phyloP scores from a whole-genome alignment of 1,139 yeast genomes.

The Blastobotrys raffinosifermentans region DNA sequence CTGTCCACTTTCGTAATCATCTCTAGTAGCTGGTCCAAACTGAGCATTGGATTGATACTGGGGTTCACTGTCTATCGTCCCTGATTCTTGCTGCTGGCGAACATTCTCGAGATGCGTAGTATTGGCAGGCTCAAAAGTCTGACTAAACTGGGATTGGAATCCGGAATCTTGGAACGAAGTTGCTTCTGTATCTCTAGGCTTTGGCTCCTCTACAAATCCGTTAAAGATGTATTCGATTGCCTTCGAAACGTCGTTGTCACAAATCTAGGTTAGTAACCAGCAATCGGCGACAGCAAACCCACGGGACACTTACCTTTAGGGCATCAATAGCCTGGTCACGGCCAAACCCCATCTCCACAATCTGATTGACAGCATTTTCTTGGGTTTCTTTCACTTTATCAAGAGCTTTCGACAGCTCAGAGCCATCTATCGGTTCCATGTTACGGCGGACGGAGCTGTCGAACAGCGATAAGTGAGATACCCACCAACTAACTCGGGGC shows the following conservation, averaged over 20 bases:
- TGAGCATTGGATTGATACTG: conserved; percentile 6
- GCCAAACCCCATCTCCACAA: conserved; percentile 60
- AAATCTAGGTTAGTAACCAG: conserved; percentile 17
- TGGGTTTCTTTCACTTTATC: not conserved
- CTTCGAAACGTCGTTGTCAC: conserved; percentile 45
- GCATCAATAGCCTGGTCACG: conserved; percentile 35
- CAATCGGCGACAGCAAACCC: not conserved
- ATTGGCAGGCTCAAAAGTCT: conserved; percentile 14
- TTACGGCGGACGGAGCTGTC: no score
- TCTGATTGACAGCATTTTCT: conserved; percentile 29
- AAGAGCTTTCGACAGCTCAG: no score
- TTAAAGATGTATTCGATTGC: conserved; percentile 53
- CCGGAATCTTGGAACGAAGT: conserved; percentile 13
- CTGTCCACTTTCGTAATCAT: conserved; percentile 20
- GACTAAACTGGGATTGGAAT: conserved; percentile 1
- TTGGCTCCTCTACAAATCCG: conserved; percentile 17
- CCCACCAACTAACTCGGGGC: no score
- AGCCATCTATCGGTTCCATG: no score
- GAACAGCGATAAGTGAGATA: no score
- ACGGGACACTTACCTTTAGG: conserved; percentile 22
- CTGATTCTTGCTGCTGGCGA: conserved; percentile 2
- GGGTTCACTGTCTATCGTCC: not conserved
- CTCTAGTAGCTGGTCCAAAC: conserved; percentile 26
- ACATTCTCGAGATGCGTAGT: conserved; percentile 1
- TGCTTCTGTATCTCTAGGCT: conserved; percentile 11